phyloP scores from a whole-genome alignment of 139 green algal genomes.

The Monoraphidium neglectum region DNA sequence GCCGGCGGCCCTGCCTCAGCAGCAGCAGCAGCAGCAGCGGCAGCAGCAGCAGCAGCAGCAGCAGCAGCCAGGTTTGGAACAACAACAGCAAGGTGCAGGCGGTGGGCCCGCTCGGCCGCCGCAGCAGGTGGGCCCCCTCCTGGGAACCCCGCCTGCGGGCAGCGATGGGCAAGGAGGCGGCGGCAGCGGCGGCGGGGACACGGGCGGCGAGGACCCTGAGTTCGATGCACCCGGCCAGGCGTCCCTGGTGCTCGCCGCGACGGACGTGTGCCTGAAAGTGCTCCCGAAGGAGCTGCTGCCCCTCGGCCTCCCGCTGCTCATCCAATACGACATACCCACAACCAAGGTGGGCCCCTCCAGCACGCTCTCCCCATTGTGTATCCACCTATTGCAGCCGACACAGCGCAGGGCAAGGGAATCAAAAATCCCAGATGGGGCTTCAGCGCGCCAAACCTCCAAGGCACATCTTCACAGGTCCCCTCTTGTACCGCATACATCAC shows the following conservation, averaged over 20 bases:
- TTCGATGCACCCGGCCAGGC: not conserved
- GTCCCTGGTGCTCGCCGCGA: constrained; percentile 31
- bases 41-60: not conserved
- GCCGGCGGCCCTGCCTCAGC: not conserved
- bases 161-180: not conserved
- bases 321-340: constrained; percentile 52
- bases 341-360: constrained; percentile 27
- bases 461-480: not conserved
- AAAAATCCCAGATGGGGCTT: not conserved
- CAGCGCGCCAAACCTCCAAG: not conserved
- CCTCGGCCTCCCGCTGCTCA: constrained; percentile 33
- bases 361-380: not conserved
- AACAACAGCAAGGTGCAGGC: not conserved
- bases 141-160: not conserved
- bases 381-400: not conserved
- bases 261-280: constrained; percentile 36
- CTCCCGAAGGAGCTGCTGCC: constrained; percentile 36
- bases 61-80: not conserved
- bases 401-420: not conserved
- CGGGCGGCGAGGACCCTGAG: not conserved
- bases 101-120: not conserved
- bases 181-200: not conserved
- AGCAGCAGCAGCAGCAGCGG: not conserved
- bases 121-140: too few species aligned
- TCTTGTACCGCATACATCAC: not conserved